phyloP scores from a whole-genome alignment of 2,329 filamentous ascomycete species.

The Orbilia quercus region DNA sequence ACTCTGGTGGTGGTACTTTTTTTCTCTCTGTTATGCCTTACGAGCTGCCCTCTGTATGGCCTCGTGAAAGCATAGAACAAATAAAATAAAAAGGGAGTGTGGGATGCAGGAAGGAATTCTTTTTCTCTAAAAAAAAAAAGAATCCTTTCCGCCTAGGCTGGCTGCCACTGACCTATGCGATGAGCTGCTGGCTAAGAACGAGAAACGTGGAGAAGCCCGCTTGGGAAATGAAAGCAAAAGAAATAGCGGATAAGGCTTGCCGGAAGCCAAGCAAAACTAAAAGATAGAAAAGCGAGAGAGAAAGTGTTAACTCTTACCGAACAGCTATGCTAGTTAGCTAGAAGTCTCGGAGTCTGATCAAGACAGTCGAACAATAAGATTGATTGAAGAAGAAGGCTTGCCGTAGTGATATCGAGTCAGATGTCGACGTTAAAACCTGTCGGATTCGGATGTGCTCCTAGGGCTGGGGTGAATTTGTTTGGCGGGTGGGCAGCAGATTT shows the following conservation, averaged over 20 bases:
- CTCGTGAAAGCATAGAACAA: slow-evolving; percentile 8
- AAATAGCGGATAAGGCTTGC: slow-evolving; percentile 22
- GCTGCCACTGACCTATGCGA: slow-evolving; percentile 27
- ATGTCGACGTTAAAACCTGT: slow-evolving; percentile 10
- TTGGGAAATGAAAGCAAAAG: slow-evolving; percentile 27
- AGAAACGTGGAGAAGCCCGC: slow-evolving; percentile 40
- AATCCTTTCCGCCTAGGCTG: slow-evolving; percentile 9
- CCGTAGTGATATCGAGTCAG: slow-evolving; percentile 13
- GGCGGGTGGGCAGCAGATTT: slow-evolving; percentile 39
- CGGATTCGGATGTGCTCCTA: slow-evolving; percentile 38
- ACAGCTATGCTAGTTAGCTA: not conserved
- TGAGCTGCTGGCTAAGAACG: not conserved
- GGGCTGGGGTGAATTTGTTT: slow-evolving; percentile 34
- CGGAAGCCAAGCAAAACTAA: slow-evolving; percentile 7
- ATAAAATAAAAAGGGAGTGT: slow-evolving; percentile 17
- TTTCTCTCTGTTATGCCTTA: slow-evolving; percentile 53
- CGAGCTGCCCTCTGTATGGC: slow-evolving; percentile 38
- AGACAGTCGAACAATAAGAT: not conserved
- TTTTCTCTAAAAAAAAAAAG: not conserved
- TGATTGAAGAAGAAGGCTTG: not conserved
- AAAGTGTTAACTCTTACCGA: slow-evolving; percentile 18
- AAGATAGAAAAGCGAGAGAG: slow-evolving; percentile 14
- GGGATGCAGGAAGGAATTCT: slow-evolving; percentile 16
- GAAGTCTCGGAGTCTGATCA: not conserved
- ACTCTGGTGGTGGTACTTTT: slow-evolving; percentile 8